Evolutionary conservation across 208 protist species (phyloP), one percentile per base, ranked within the genome.

Genomic region (Crithidia brevicula): DNA sequence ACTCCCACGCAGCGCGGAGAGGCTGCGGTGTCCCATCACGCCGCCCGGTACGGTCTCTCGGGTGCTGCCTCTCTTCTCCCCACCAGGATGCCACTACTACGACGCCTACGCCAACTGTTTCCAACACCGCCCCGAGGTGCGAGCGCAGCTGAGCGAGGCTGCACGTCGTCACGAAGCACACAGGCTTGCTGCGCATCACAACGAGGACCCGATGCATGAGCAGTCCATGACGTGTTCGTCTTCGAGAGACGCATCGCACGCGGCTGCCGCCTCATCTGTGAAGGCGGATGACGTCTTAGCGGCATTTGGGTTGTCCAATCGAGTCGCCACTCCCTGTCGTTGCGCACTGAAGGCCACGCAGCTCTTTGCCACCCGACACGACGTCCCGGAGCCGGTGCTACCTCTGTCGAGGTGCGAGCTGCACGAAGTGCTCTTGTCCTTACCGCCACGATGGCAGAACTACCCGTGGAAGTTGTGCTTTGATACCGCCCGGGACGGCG

Each of bases 401-500:
- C 75, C 85, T 13, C 63, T 91, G 18, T 78, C 82, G 10, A 60
- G 65, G 10, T 86, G 82, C 43, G 82, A 83, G 57, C 54, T 82
- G 40, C 81, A 91, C 59, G 81, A 91, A 38, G 61, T 91, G 4
- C 61, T 83, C 0, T 51, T 62, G 1, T 30, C 79, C 18, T 68
- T 91, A 11, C 77, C 85, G 4, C 79, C 64, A 2, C 57, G 63
- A 1, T 70, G 83, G 62, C 85, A 88, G 59, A 54, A 77, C 40
- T 82, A 73, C n/a, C 76, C 81, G 22, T 91, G 85, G 85, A 33
- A 57, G 28, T 58, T 83, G 42, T 78, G 78, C 68, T 92, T 74
- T 50, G 82, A 89, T 66, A 92, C 80, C 7, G 72, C 74, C 10
- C 56, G 47, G 1, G 77, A 92, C 61, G 86, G 86, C 4, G 86